Base-by-base conservation (phyloP, 2,329 filamentous ascomycete species). In the Exophiala xenobiotica region DNA sequence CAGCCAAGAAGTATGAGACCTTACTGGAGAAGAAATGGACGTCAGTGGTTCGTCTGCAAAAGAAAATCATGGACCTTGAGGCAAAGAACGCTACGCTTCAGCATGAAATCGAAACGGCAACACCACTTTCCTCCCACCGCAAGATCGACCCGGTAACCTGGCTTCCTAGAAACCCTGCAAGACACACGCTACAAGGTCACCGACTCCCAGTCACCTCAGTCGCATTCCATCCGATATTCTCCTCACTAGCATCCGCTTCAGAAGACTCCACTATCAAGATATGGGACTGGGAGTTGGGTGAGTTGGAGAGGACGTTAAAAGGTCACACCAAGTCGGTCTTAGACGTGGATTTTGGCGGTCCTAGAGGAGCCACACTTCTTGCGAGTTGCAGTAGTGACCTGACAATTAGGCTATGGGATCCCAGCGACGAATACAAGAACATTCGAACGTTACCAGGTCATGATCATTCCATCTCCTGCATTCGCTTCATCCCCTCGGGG, bases 21-120 rank as follows among this genome's bases (percentile, higher is more conserved):
- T 73, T 97, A 22, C 73, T 97, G 61, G 92, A 97, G 78, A 96
- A 96, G 81, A 97, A 97, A 77, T 97, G 92, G 92, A 97, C 92
- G 16, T 93, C 90, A 64, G 87, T 97, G 22, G 90, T 96, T 64
- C 81, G 92, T 56, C 72, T 97, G 69, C 92, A 97, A 73, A 96
- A 96, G 73, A 97, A 96, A 87, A 95, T 96, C 65, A 90, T 96
- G 83, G 92, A 97, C 59, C 81, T 96, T 14, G 92, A 96, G 72
- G 81, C 86, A 49, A 82, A 83, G 66, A 87, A 85, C 64, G 72
- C 80, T 18, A 75, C 78, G 20, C 75, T 96, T 26, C 91, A 96
- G 72, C 79, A 81, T 54, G 92, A 96, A 70, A 75, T 96, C 57
- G 89, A 96, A 67, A 88, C 81, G 57, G 85, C 88, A 31, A 95